These are phyloP conservation scores for Eutypella sp. DNA, from an alignment of 2,329 filamentous ascomycete species.

Conservation along the genomic window DNA sequence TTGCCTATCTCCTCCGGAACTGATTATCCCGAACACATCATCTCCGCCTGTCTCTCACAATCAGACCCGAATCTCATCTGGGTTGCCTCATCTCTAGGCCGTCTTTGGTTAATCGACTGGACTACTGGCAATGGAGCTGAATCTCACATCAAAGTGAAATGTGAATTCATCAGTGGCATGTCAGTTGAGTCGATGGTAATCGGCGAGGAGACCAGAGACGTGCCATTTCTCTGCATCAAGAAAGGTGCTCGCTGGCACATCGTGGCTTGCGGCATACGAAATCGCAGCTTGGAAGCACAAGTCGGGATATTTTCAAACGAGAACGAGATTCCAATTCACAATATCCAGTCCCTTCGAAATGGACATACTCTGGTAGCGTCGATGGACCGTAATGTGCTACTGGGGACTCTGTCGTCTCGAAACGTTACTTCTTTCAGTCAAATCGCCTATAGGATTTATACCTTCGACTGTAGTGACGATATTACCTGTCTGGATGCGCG, in stretches of 20 bases:
- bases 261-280: slow-evolving; percentile 39
- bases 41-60: slow-evolving; percentile 41
- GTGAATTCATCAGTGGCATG: slow-evolving; percentile 42
- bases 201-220: slow-evolving; percentile 33
- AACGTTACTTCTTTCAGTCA: slow-evolving; percentile 32
- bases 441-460: slow-evolving; percentile 51
- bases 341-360: slow-evolving; percentile 45
- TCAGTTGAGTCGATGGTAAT: slow-evolving; percentile 35
- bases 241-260: slow-evolving; percentile 36
- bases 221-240: slow-evolving; percentile 43
- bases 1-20: slow-evolving; percentile 34
- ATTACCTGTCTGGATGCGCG: slow-evolving; percentile 65
- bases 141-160: slow-evolving; percentile 37
- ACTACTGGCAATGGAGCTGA: slow-evolving; percentile 39
- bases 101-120: slow-evolving; percentile 56
- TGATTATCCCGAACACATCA: slow-evolving; percentile 30
- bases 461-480: slow-evolving; percentile 56
- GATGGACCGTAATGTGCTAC: slow-evolving; percentile 48
- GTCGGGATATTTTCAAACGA: slow-evolving; percentile 33
- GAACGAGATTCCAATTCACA: slow-evolving; percentile 36
- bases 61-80: slow-evolving; percentile 45
- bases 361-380: slow-evolving; percentile 56
- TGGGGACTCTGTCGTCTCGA: slow-evolving; percentile 47
- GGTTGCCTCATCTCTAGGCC: slow-evolving; percentile 56
- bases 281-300: slow-evolving; percentile 21